Evolutionary conservation across 1,284 basidiomycete genomes (phyloP).

Genomic region (Rhodotorula sp.): DNA sequence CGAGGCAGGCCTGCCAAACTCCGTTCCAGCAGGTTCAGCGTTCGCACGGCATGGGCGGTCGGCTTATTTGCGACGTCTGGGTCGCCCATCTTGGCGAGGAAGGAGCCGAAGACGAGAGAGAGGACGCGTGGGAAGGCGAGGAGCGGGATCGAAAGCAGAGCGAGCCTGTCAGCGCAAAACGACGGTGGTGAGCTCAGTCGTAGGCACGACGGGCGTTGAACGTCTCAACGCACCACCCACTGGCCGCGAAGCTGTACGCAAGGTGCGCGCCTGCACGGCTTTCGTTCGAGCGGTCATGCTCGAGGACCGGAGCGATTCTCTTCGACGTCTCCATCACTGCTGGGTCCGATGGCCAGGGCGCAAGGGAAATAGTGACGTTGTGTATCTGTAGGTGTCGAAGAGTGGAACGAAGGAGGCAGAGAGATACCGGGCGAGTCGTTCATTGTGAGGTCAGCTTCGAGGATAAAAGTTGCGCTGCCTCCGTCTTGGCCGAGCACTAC

Average conservation of each 20-base stretch:
- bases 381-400: background rate
- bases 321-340: conserved; percentile 11
- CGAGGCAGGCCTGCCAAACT: conserved; percentile 21
- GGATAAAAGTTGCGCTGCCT: too few relatives aligned
- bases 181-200: background rate
- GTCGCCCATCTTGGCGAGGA: conserved; percentile 25
- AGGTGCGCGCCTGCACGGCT: conserved; percentile 8
- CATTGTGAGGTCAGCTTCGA: too few relatives aligned
- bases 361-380: conserved; percentile 5
- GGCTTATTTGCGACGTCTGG: conserved; percentile 16
- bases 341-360: conserved; percentile 47
- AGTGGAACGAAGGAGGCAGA: background rate
- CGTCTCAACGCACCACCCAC: conserved; percentile 13
- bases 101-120: conserved; percentile 28
- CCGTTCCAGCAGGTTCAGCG: conserved; percentile 30
- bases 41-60: conserved; percentile 5
- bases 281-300: conserved; percentile 7
- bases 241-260: conserved; percentile 12
- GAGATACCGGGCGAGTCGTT: background rate
- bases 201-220: too few relatives aligned
- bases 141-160: conserved; percentile 21
- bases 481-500: too few relatives aligned
- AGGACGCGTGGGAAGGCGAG: conserved; percentile 32
- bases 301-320: conserved; percentile 14
- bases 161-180: conserved; percentile 6